Base-by-base conservation (phyloP, 257 asterid species). In the Parsonsia alboflavescens region DNA sequence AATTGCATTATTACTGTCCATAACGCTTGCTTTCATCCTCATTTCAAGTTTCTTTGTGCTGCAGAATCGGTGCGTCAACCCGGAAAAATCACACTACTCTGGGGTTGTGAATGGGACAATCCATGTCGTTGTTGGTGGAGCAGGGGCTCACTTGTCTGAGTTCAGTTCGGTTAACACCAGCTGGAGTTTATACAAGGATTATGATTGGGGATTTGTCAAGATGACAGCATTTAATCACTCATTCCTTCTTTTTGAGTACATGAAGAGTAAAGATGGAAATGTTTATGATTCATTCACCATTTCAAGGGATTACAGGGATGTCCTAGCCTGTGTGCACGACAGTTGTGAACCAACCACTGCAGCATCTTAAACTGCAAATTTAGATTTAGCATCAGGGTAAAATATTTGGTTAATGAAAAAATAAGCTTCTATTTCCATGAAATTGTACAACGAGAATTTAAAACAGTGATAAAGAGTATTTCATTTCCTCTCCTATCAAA, bases 271-370 rank as follows among this genome's bases (percentile, higher is more conserved):
- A 4, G 91, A 91, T 33, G 97, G 97, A 13, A 83, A 86, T 58
- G 96, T 91, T 11, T 84, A 91, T 57, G 97, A 91, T 77, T 91
- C 91, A 26, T 91, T 91, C 83, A 86, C 93, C 73, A 79, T 91
- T 54, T 85, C 90, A 5, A 88, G 97, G 83, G 94, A 89, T 77
- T 89, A 91, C 66, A 85, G 75, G 80, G 96, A 91, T 75, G 96
- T 89, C 26, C 77, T 91, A 36, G 97, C 96, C 0, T 91, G 96
- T 56, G 93, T 91, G 49, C 90, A 77, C 58, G 96, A 86, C 80
- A 83, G 90, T 36, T 91, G 97, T 79, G 88, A 87, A 75, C 50
- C 91, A 56, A 82, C 91, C 63, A 89, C 91, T 54, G 66, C 74
- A 46, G 93, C 90, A 33, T 73, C 68, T 62, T 89, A 80, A 88